Percentiles rank a stretch among this genome's conserved stretches.
phyloP scores from a whole-genome alignment of 768 basidiomycete species.

The Tricholoma terreum region DNA sequence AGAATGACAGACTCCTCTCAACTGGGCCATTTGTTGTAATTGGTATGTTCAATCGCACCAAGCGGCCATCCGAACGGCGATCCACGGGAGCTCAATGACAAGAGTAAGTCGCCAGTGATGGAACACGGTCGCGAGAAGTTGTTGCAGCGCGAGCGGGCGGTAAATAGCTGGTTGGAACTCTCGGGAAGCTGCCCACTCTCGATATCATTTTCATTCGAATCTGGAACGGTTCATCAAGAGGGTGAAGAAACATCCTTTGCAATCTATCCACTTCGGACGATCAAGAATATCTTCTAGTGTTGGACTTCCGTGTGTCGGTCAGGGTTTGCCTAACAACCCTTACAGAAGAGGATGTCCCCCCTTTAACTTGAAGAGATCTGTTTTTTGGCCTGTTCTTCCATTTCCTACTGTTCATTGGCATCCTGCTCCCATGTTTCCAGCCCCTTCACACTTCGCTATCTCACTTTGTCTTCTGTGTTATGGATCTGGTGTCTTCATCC shows the following conservation, averaged over 20 bases:
- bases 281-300: background rate
- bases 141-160: background rate
- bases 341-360: background rate
- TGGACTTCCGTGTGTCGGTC: background rate
- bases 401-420: background rate
- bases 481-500: background rate
- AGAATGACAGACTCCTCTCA: too few species aligned
- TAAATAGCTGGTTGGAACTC: slow-evolving; percentile 3
- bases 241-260: too few species aligned
- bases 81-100: too few species aligned
- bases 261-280: background rate
- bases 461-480: background rate
- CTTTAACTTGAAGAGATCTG: background rate
- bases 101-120: too few species aligned
- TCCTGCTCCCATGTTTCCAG: background rate
- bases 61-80: too few species aligned
- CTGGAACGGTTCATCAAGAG: background rate
- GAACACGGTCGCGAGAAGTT: background rate
- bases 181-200: slow-evolving; percentile 3
- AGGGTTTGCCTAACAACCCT: background rate
- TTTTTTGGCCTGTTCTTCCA: background rate
- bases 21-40: too few species aligned
- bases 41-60: too few species aligned
- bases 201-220: background rate
- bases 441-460: background rate